Conservation (phyloP, 2,329 filamentous ascomycete genomes). For the Neofusicoccum sp. region DNA sequence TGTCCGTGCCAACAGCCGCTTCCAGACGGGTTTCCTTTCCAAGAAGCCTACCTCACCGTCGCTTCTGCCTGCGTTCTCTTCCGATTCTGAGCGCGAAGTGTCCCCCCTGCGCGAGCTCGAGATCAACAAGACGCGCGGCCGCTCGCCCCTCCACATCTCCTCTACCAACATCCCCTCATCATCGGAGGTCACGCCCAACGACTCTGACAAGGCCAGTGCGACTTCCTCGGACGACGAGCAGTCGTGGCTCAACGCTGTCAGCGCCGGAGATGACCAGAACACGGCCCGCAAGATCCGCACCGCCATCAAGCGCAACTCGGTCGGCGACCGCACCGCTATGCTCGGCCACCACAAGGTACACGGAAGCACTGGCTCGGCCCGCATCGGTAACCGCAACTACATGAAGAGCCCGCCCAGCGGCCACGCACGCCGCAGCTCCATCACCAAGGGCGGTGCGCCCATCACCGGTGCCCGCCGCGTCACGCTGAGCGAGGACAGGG, state of each 20-base stretch:
- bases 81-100: conserved; percentile 52
- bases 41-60: conserved; percentile 64
- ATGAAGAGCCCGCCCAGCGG: conserved; percentile 60
- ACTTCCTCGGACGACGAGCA: conserved; percentile 52
- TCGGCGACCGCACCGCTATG: conserved; percentile 49
- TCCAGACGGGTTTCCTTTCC: conserved; percentile 85
- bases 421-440: conserved; percentile 63
- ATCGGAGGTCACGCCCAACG: conserved; percentile 30
- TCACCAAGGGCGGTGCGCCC: conserved; percentile 61
- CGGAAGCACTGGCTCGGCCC: conserved; percentile 64
- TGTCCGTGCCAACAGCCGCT: conserved; percentile 62
- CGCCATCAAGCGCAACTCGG: conserved; percentile 61
- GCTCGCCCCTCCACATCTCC: conserved; percentile 58
- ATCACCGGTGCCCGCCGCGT: conserved; percentile 39
- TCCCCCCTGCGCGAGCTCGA: conserved; percentile 51
- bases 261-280: conserved; percentile 38
- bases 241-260: conserved; percentile 43
- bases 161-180: conserved; percentile 27
- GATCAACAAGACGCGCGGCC: conserved; percentile 44
- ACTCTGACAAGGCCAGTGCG: conserved; percentile 39
- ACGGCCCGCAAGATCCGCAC: conserved; percentile 59
- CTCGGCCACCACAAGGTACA: conserved; percentile 48
- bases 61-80: conserved; percentile 61
- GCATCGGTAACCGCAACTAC: conserved; percentile 68
- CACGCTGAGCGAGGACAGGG: conserved; percentile 35